Percentiles rank a stretch among this genome's conserved stretches.
These are phyloP conservation scores for Plasmodium inui DNA, from an alignment of 169 alveolate genomes.

Conservation along the genomic window DNA sequence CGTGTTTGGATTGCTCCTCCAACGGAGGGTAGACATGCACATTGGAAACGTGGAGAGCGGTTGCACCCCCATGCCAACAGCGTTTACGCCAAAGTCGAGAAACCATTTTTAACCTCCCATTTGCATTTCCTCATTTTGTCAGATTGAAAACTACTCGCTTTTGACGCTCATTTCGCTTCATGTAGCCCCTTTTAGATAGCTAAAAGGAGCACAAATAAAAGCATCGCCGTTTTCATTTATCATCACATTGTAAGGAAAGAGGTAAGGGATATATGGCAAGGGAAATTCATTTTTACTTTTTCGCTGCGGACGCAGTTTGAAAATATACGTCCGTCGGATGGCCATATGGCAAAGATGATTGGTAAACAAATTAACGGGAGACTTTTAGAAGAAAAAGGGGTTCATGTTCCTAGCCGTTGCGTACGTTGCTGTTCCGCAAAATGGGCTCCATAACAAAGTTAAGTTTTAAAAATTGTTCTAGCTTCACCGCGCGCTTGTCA, in stretches of 20 bases:
- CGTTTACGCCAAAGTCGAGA: neutral
- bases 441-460: neutral
- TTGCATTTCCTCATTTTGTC: conserved; percentile 26
- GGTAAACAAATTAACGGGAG: neutral
- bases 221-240: conserved; percentile 51
- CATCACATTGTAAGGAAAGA: conserved; percentile 49
- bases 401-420: neutral
- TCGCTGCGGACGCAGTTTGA: neutral
- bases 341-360: neutral
- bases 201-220: conserved; percentile 14
- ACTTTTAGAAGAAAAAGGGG: neutral
- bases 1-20: neutral
- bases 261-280: neutral
- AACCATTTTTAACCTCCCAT: neutral
- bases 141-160: conserved; percentile 78
- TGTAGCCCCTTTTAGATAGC: conserved; percentile 8
- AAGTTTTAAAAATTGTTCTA: neutral
- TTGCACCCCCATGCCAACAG: neutral
- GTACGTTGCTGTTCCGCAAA: neutral
- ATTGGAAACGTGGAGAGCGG: neutral
- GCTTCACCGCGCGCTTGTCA: neutral
- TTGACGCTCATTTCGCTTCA: conserved; percentile 69
- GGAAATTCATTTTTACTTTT: neutral
- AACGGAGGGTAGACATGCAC: neutral
- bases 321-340: neutral